Evolutionary conservation across 169 alveolate genomes (phyloP).

Genomic region (Eimeria acervulina): DNA sequence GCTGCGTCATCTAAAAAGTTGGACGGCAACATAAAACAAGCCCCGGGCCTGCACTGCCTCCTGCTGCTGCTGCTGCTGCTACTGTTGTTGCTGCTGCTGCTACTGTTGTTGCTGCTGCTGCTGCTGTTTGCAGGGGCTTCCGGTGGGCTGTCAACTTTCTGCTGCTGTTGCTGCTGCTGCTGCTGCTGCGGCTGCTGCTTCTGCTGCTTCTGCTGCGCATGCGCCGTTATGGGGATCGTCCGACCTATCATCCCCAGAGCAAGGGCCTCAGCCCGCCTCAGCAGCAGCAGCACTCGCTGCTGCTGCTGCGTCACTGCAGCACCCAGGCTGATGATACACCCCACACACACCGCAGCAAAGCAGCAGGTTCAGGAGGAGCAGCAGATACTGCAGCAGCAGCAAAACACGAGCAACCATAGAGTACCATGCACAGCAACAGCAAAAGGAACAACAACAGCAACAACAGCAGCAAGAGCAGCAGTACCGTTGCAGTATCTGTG

Average conservation of each 20-base stretch:
- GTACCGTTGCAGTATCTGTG: slow-evolving; percentile 50
- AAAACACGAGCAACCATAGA: too few relatives aligned
- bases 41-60: slow-evolving; percentile 45
- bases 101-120: too few relatives aligned
- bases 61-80: slow-evolving; percentile 33
- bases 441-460: background rate
- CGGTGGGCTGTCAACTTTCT: too few relatives aligned
- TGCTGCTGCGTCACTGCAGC: slow-evolving; percentile 50
- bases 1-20: background rate
- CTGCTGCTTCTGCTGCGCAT: slow-evolving; percentile 10
- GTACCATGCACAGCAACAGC: slow-evolving; percentile 12
- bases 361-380: background rate
- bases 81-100: too few relatives aligned
- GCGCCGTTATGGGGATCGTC: background rate
- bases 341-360: background rate
- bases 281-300: slow-evolving; percentile 46
- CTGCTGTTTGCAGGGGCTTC: too few relatives aligned
- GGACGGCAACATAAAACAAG: slow-evolving; percentile 25
- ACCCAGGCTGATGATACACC: slow-evolving; percentile 29
- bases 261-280: slow-evolving; percentile 28
- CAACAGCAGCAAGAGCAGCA: slow-evolving; percentile 12
- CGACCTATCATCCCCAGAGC: slow-evolving; percentile 5
- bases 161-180: background rate
- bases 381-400: background rate
- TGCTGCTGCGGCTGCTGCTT: slow-evolving; percentile 6